Percentiles rank a stretch among this genome's conserved stretches.
phyloP scores from a whole-genome alignment of 768 basidiomycete species.

The Russula sp. region DNA sequence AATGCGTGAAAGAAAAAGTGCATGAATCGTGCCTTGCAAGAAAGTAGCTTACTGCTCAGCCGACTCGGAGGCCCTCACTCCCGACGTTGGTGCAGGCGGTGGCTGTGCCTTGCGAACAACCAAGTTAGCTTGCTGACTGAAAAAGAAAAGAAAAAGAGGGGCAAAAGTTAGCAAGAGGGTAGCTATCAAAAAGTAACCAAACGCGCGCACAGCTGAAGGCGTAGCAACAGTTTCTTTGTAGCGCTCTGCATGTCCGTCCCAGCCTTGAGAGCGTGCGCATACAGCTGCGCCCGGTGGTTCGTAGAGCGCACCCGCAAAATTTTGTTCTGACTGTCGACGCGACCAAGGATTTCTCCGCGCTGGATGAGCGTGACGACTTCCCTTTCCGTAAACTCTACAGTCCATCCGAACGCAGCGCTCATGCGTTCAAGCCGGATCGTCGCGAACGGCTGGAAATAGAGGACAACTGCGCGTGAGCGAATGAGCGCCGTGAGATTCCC shows the following conservation, averaged over 20 bases:
- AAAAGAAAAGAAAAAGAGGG: not conserved
- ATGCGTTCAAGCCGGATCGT: slow-evolving; percentile 80
- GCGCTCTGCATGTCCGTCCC: slow-evolving; percentile 68
- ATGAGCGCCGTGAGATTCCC: slow-evolving; percentile 62
- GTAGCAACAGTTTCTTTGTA: slow-evolving; percentile 74
- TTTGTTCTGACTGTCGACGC: slow-evolving; percentile 92
- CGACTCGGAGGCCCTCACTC: slow-evolving; percentile 14
- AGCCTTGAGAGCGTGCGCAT: slow-evolving; percentile 67
- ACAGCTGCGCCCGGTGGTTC: slow-evolving; percentile 75
- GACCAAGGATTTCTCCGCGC: slow-evolving; percentile 69
- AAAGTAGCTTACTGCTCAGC: slow-evolving; percentile 18
- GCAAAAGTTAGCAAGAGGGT: not conserved
- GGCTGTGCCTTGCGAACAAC: slow-evolving; percentile 62
- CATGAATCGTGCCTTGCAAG: not conserved
- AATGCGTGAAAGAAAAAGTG: not conserved
- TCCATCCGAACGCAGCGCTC: slow-evolving; percentile 84
- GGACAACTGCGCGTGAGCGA: slow-evolving; percentile 71
- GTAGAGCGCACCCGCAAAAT: slow-evolving; percentile 77
- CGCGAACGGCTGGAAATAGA: slow-evolving; percentile 90
- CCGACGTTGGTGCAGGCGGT: slow-evolving; percentile 3
- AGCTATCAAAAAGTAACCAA: slow-evolving; percentile 3
- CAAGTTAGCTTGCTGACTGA: slow-evolving; percentile 78
- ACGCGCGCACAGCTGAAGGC: slow-evolving; percentile 77
- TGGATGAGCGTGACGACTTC: slow-evolving; percentile 79
- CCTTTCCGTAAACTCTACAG: slow-evolving; percentile 62